Percentiles rank a stretch among this genome's conserved stretches.
These are phyloP conservation scores for Warburgia ugandensis DNA, from an alignment of 164 flowering plant species.

Conservation along the genomic window DNA sequence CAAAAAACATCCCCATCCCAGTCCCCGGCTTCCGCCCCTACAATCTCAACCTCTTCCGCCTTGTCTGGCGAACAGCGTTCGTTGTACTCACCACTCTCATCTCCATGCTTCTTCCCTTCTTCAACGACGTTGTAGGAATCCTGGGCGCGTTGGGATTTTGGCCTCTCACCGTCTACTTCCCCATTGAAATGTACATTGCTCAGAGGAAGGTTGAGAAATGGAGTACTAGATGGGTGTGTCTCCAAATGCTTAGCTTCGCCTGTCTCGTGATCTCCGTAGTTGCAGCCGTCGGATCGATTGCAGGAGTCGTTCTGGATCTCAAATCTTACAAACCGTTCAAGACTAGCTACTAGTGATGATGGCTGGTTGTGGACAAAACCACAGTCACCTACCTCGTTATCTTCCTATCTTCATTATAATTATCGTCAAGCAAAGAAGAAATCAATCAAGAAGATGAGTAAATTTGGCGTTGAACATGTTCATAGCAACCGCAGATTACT, in stretches of 20 bases:
- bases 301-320: slow-evolving; percentile 41
- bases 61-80: slow-evolving; percentile 42
- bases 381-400: neutral
- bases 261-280: slow-evolving; percentile 42
- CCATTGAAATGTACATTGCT: slow-evolving; percentile 54
- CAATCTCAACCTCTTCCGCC: slow-evolving; percentile 38
- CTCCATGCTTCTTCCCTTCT: slow-evolving; percentile 61
- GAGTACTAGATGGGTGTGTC: slow-evolving; percentile 51
- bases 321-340: slow-evolving; percentile 40
- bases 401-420: neutral
- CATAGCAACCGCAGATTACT: too few relatives aligned
- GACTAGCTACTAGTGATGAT: slow-evolving; percentile 25
- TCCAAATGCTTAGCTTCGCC: slow-evolving; percentile 42
- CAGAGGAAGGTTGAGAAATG: slow-evolving; percentile 52
- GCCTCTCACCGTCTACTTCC: slow-evolving; percentile 65
- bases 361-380: neutral
- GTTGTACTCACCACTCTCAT: slow-evolving; percentile 45
- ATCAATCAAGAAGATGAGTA: too few relatives aligned
- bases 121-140: slow-evolving; percentile 52
- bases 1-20: slow-evolving; percentile 29
- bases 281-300: slow-evolving; percentile 50
- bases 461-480: too few relatives aligned
- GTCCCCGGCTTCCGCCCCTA: slow-evolving; percentile 26
- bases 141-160: slow-evolving; percentile 62
- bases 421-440: neutral